Evolutionary conservation across 1,284 basidiomycete genomes (phyloP), one percentile per base, ranked within the genome.

Genomic region (Mrakiaceae sp.): DNA sequence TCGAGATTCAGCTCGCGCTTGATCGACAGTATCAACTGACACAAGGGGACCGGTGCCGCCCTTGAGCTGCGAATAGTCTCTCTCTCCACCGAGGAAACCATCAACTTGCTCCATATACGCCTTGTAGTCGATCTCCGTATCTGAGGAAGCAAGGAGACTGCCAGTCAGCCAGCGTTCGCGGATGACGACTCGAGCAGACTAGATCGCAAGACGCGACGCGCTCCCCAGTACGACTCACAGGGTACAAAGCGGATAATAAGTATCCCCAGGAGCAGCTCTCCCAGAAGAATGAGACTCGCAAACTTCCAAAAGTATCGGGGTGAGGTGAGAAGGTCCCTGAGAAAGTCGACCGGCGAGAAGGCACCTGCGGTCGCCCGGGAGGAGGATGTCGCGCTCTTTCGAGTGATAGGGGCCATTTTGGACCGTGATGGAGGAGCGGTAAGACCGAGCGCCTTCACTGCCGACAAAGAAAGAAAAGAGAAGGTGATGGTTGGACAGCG

Each of bases 71-170:
- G 83, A 79, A 74, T 98, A 99, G 74, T 94, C 84, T 43, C 87
- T 80, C 75, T 96, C 87, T 50, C 95, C 95, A 56, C 84, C 81
- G 56, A 88, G 72, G 75, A 89, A 94, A 58, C 88, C 75, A 62
- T 86, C 81, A 2, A 89, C 83, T 68, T 98, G 96, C 66, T 87
- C 80, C 82, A 94, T 87, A 72, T 96, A 96, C 0, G 93, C 95
- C 73, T 85, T 82, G 83, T 88, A 98, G 78, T 99, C 96, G 72
- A 99, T 99, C 77, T 99, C 95, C n/a, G 96, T 98, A 78, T 94
- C 92, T 95, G 77, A 62, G 53, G 60, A 62, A 27, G 42, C 60
- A 62, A 50, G 42, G 58, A 58, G 27, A 14, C 2, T 6, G 12
- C 58, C 56, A 56, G 58, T 16, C 7, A 5, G 52, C 50, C 16